Conservation (phyloP, 495 filamentous ascomycete genomes). For the Penicillium cinerascens region DNA sequence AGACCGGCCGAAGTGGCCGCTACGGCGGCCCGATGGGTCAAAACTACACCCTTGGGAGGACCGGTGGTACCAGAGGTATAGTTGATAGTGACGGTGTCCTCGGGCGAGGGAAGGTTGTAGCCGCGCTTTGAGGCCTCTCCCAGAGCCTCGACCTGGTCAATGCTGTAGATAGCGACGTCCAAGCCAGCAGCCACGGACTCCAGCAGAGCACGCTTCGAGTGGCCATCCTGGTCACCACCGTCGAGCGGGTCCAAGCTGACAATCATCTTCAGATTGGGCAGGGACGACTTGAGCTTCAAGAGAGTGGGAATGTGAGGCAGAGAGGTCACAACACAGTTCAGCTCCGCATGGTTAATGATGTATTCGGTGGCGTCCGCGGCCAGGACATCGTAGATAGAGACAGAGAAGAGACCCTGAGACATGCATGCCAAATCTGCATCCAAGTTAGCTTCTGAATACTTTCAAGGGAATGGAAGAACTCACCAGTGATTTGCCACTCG, state of each 20-base stretch:
- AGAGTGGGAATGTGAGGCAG: slow-evolving; percentile 83
- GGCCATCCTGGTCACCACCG: slow-evolving; percentile 69
- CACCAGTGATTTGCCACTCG: slow-evolving; percentile 94
- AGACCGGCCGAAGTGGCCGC: slow-evolving; percentile 63
- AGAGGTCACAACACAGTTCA: slow-evolving; percentile 73
- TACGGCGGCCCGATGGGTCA: slow-evolving; percentile 79
- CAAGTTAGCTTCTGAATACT: not conserved
- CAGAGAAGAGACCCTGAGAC: slow-evolving; percentile 83
- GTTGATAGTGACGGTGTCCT: slow-evolving; percentile 90
- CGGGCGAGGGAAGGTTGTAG: slow-evolving; percentile 62
- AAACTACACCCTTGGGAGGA: slow-evolving; percentile 85
- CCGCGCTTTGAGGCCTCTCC: slow-evolving; percentile 65
- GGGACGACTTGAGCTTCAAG: slow-evolving; percentile 72
- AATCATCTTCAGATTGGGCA: slow-evolving; percentile 84
- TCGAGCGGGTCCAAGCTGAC: slow-evolving; percentile 85
- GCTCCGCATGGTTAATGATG: slow-evolving; percentile 84
- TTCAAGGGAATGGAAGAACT: not conserved
- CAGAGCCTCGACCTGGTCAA: slow-evolving; percentile 73
- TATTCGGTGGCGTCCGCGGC: slow-evolving; percentile 88
- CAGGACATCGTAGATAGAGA: slow-evolving; percentile 95
- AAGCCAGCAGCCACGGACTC: slow-evolving; percentile 66
- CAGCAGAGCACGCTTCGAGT: slow-evolving; percentile 75
- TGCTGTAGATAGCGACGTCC: slow-evolving; percentile 72
- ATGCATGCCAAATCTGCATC: slow-evolving; percentile 79
- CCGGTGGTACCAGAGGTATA: slow-evolving; percentile 98